Evolutionary conservation across 192 early-diverging fungal genomes (phyloP), one percentile per base, ranked within the genome.

Genomic region (Dissophora ornata): DNA sequence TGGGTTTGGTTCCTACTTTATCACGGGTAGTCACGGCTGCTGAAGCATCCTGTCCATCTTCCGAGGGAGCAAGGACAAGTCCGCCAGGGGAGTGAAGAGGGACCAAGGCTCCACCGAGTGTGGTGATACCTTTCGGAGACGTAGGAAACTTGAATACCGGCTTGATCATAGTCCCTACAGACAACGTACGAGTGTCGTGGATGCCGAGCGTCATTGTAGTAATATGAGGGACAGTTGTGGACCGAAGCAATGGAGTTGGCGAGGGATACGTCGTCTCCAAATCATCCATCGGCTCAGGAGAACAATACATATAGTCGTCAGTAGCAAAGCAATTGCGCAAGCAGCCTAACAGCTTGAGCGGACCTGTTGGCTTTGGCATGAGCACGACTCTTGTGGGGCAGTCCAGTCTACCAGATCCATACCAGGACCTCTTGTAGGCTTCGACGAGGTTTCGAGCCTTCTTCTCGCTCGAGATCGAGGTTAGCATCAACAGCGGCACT

Each of bases 351-450:
- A 81, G 22, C 55, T 81, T 81, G 52, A 61, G 50, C 8, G 79
- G 79, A 0, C 79, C 73, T 33, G 47, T 53, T 5, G 79, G 79
- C 30, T 60, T 62, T 16, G 71, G 44, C 51, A 69, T 38, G 21
- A 81, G 30, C 12, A 77, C 71, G 15, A 81, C 71, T 9, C 22
- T 68, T 4, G 63, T 38, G 18, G 34, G 55, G 12, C 11, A 28
- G 22, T 40, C 45, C 12, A 11, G 33, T 19, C 8, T 33, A 10
- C 21, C 34, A 56, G 24, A 28, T 30, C 22, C 57, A 12, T 44
- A 38, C 57, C 47, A 55, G 24, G 50, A 29, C 19, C 38, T 25
- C 21, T 24, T 50, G 34, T 67, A 67, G 2, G 65, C 25, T 5
- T 67, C 70, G 2, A 81, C 45, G 8, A 77, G 36, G 26, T 38